Evolutionary conservation across 169 alveolate species (phyloP).

Genomic region (Ichthyophthirius multifiliis): DNA sequence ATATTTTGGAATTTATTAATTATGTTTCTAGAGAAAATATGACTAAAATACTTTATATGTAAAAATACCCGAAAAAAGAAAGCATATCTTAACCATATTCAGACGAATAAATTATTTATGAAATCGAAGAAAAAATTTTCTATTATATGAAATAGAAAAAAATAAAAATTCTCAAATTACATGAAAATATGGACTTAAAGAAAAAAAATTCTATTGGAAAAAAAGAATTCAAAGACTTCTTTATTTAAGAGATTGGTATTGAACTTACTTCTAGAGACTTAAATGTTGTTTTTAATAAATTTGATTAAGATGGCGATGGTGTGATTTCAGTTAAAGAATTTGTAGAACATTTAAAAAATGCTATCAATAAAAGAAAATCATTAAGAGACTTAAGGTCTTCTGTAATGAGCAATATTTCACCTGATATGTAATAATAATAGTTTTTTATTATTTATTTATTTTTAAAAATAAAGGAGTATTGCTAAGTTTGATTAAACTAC

Average conservation of each 20-base stretch:
- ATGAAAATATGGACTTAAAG: not conserved
- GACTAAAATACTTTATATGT: not conserved
- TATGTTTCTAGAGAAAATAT: not conserved
- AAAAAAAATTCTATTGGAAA: not conserved
- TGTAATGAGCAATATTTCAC: too few relatives aligned
- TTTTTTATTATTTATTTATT: too few relatives aligned
- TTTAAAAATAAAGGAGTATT: too few relatives aligned
- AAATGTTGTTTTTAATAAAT: not conserved
- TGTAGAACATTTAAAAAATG: conserved; percentile 3
- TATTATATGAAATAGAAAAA: not conserved
- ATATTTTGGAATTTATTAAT: not conserved
- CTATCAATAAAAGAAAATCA: not conserved
- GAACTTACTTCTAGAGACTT: not conserved
- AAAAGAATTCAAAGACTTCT: not conserved
- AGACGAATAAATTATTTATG: not conserved
- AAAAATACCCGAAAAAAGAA: not conserved
- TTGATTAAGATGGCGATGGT: not conserved
- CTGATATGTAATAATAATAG: too few relatives aligned
- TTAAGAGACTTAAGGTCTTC: too few relatives aligned
- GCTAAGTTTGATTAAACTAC: too few relatives aligned
- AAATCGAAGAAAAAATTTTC: conserved; percentile 4
- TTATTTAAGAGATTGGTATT: not conserved
- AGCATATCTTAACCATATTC: not conserved
- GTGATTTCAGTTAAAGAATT: not conserved
- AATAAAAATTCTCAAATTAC: not conserved